Evolutionary conservation across 768 basidiomycete species (phyloP).

Genomic region (Boletus coccyginus): DNA sequence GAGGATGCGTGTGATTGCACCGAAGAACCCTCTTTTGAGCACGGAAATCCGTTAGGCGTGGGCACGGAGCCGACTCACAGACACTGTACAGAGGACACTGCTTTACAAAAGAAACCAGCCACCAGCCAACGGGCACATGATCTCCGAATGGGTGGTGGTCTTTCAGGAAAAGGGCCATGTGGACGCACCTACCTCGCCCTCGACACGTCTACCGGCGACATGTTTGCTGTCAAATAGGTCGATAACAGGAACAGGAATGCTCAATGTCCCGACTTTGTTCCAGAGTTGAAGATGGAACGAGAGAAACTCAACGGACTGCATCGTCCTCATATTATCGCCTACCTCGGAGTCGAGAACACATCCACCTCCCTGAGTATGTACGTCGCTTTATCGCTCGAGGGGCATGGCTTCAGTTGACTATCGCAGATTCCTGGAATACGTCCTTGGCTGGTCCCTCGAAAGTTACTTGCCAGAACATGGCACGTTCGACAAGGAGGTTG

Average conservation of each 20-base stretch:
- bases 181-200: slow-evolving; percentile 91
- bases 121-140: slow-evolving; percentile 37
- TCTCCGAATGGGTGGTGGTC: slow-evolving; percentile 93
- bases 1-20: too few species aligned
- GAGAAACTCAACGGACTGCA: slow-evolving; percentile 91
- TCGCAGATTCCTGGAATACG: slow-evolving; percentile 90
- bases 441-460: slow-evolving; percentile 91
- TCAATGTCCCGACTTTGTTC: slow-evolving; percentile 75
- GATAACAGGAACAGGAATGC: slow-evolving; percentile 64
- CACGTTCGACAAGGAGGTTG: slow-evolving; percentile 83
- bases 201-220: slow-evolving; percentile 90
- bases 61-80: too few species aligned
- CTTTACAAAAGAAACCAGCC: not conserved
- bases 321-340: slow-evolving; percentile 93
- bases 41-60: too few species aligned
- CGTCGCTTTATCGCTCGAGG: slow-evolving; percentile 30
- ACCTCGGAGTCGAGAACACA: slow-evolving; percentile 89
- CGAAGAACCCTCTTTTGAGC: not conserved
- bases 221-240: slow-evolving; percentile 98
- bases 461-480: slow-evolving; percentile 82
- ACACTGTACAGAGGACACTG: not conserved
- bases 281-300: slow-evolving; percentile 87
- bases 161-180: slow-evolving; percentile 93
- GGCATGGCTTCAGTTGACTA: not conserved
- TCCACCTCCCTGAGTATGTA: slow-evolving; percentile 83